Evolutionary conservation across 2,329 filamentous ascomycete species (phyloP), one percentile per base, ranked within the genome.

Genomic region (Ambrosiella beaveri): DNA sequence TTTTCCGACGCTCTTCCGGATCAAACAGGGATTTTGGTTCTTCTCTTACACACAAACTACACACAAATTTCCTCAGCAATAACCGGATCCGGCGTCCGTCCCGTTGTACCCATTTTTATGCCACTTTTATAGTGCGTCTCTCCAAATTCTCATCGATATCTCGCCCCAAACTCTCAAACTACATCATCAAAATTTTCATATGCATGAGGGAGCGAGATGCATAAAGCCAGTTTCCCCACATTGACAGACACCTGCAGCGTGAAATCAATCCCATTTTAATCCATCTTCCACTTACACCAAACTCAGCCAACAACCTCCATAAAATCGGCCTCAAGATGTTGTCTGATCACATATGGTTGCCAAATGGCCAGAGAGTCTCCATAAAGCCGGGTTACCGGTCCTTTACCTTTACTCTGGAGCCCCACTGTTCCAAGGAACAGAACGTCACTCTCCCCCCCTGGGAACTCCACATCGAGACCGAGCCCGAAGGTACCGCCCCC

Each of bases 291-390:
- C 27, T 27, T 27, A 27, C 27, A 27, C 27, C 27, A 27, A 27
- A 27, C 27, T 17, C 44, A 8, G 5, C 19, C 7, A 47, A n/a
- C 44, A 47, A 47, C 44, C 11, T 47, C n/a, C 40, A 41, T 5
- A 47, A 15, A 47, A 47, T 47, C 4, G 7, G 19, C 44, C 7
- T 15, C 44, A 47, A 8, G 19, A n/a, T 17, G 7, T 5, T 15
- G n/a, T 17, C 62, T 68, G 53, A 68, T 70, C 44, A 67, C 72
- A 60, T 90, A 61, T 79, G 85, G 68, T 75, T 97, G 64, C 91
- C 91, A 53, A 94, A 96, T 71, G 91, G 90, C 66, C 88, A 93
- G 71, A 84, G 44, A 27, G 27, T 27, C 27, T 27, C 27, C 27
- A 27, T 27, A 27, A 27, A 27, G 27, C 27, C 27, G 27, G 27